Base-by-base conservation (phyloP, 2,329 filamentous ascomycete genomes). In the Trichoderma guizhouense region DNA sequence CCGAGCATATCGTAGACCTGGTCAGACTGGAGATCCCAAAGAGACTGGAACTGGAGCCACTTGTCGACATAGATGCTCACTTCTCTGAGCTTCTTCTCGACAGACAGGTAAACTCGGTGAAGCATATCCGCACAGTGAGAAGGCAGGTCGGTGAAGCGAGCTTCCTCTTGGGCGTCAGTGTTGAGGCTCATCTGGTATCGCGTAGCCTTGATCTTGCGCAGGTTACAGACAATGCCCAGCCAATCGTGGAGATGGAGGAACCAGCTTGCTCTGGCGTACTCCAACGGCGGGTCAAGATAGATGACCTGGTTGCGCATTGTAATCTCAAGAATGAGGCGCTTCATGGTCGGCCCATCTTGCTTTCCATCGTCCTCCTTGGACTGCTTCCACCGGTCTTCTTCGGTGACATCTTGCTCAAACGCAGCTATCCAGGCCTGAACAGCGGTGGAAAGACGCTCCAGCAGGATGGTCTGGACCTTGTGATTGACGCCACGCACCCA, bases 261-360 rank as follows among this genome's bases (percentile, higher is more conserved):
- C 96, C 97, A 99, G 79, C 92, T 95, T 14, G 95, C 95, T 75
- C 95, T 90, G 18, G 96, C 95, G 79, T 91, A 96, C 79, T 97
- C 94, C 66, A 98, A 86, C 6, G 96, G 96, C 5, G 96, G 97
- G 68, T 98, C 96, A 30, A 99, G 88, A 78, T 97, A 97, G 76
- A 99, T 97, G 75, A 98, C 92, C 81, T 99, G 96, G 77, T 98
- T 98, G 36, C 93, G 93, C 94, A 99, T 99, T 7, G 94, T 96
- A 69, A 99, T 92, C 80, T 99, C 96, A 76, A 98, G 93, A 18
- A 96, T 87, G 28, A 97, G 87, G 34, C 88, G 89, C 77, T 88
- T 90, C 82, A 97, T 90, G 4, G 86, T 86, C 0, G 93, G 93
- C 3, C 83, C 82, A 71, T 89, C 86, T 36, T 83, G 82, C 74